phyloP scores from a whole-genome alignment of 345 rosid genomes.

The Salix viminalis region DNA sequence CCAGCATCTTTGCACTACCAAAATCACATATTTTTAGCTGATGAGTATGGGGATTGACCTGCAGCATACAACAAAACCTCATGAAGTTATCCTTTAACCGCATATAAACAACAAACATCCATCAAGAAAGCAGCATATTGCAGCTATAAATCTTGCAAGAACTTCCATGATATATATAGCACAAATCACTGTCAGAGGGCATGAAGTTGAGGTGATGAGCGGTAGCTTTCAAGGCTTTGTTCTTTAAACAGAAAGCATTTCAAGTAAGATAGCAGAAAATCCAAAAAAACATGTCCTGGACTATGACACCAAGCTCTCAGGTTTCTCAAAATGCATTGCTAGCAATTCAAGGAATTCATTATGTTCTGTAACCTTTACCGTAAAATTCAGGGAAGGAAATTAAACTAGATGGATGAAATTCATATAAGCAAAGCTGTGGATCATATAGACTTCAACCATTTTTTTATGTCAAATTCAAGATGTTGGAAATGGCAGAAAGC shows the following conservation, averaged over 20 bases:
- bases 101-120: background rate
- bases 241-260: background rate
- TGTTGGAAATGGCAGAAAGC: background rate
- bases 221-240: background rate
- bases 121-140: background rate
- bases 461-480: background rate
- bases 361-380: background rate
- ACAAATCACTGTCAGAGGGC: background rate
- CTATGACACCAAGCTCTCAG: background rate
- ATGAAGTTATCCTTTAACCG: slow-evolving; percentile 3
- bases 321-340: background rate
- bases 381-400: background rate
- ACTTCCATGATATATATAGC: background rate
- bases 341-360: background rate
- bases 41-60: slow-evolving; percentile 89
- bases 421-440: background rate
- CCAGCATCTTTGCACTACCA: slow-evolving; percentile 99
- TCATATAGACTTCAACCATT: background rate
- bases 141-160: background rate
- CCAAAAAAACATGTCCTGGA: background rate
- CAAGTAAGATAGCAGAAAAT: background rate
- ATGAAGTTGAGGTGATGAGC: background rate
- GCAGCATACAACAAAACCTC: slow-evolving; percentile 24
- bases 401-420: background rate
- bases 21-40: slow-evolving; percentile 94